phyloP scores from a whole-genome alignment of 2,329 filamentous ascomycete species.

The Geosmithia morbida region DNA sequence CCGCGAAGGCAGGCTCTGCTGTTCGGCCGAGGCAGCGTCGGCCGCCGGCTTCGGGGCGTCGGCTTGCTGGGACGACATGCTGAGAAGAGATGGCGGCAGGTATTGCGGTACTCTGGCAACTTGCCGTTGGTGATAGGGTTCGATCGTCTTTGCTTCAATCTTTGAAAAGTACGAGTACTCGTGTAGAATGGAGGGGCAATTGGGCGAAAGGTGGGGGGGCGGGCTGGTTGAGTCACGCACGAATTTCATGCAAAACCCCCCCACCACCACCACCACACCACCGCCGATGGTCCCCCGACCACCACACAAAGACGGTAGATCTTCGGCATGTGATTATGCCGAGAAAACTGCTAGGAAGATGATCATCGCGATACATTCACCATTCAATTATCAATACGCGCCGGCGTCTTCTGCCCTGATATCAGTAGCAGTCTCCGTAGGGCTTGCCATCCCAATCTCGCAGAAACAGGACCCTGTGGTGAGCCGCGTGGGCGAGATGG shows the following conservation, averaged over 20 bases:
- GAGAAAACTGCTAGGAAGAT: no score
- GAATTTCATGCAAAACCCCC: not conserved
- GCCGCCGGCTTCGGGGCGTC: constrained; percentile 17
- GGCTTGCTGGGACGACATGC: constrained; percentile 23
- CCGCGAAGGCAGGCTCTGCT: constrained; percentile 16
- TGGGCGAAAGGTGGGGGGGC: constrained; percentile 1
- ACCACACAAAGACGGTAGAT: not conserved
- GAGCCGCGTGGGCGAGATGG: no score
- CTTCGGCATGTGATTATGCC: not conserved
- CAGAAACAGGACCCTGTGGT: no score
- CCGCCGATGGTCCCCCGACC: not conserved
- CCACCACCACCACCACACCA: not conserved
- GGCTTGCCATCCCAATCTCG: no score
- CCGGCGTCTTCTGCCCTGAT: no score
- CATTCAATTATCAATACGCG: no score
- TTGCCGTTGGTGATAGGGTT: not conserved
- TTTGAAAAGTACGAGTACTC: not conserved
- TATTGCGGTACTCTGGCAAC: not conserved
- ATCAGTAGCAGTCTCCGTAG: no score
- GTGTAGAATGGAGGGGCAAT: constrained; percentile 1
- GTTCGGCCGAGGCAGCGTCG: constrained; percentile 14
- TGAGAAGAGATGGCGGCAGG: not conserved
- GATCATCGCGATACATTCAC: no score
- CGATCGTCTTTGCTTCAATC: not conserved
- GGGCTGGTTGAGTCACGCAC: constrained; percentile 1